phyloP scores from a whole-genome alignment of 257 asterid genomes.

The Solanum bulbocastanum region DNA sequence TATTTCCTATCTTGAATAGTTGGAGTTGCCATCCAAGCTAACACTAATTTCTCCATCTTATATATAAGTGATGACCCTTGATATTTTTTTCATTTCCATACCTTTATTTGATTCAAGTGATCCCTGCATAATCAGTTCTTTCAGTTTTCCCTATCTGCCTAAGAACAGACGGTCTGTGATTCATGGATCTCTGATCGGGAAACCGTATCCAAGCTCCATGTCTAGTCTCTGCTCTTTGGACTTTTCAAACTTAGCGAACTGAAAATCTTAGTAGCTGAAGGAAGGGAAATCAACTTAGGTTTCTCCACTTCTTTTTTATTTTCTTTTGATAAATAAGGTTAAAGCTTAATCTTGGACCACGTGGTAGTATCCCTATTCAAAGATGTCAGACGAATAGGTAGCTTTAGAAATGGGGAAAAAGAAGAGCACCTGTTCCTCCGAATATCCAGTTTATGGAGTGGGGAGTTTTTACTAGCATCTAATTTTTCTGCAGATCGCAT shows the following conservation, averaged over 20 bases:
- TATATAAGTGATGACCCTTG: neutral
- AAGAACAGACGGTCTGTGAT: neutral
- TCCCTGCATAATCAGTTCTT: neutral
- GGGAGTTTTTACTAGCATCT: neutral
- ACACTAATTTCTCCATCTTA: neutral
- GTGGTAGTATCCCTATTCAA: neutral
- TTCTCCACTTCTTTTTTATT: neutral
- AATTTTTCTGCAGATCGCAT: neutral
- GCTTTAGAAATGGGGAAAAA: neutral
- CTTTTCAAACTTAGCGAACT: neutral
- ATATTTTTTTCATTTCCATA: neutral
- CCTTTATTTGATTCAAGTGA: neutral
- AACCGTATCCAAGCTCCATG: neutral
- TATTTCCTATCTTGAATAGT: neutral
- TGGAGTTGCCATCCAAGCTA: neutral
- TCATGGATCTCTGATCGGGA: neutral
- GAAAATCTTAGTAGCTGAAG: neutral
- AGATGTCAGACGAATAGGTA: neutral
- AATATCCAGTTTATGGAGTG: neutral
- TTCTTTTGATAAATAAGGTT: neutral
- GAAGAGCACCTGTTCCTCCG: neutral
- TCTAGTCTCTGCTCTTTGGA: neutral
- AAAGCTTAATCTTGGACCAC: neutral
- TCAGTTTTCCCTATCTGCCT: neutral
- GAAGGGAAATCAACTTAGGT: neutral